phyloP scores from a whole-genome alignment of 176 grass and related monocot genomes.

The Phyllostachys edulis region DNA sequence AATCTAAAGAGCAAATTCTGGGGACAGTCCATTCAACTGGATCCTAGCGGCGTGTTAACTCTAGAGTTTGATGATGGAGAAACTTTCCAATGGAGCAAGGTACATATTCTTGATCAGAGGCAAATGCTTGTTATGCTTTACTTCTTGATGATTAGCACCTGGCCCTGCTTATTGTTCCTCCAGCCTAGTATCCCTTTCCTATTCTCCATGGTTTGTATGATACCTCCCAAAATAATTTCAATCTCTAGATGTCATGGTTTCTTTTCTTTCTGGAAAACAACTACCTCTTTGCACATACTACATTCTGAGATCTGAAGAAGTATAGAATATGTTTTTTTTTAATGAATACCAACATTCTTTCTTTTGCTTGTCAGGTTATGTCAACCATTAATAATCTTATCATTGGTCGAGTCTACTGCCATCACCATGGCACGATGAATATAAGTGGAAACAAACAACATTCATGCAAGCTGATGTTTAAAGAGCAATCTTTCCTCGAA shows the following conservation, averaged over 20 bases:
- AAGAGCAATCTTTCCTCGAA: conserved; percentile 83
- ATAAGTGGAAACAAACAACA: conserved; percentile 64
- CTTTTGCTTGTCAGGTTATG: conserved; percentile 62
- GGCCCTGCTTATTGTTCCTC: neutral
- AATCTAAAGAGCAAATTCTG: conserved; percentile 88
- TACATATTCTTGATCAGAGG: conserved; percentile 29
- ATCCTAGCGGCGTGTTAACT: conserved; percentile 72
- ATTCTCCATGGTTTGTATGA: neutral
- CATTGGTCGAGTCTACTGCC: conserved; percentile 75
- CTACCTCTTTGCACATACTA: neutral
- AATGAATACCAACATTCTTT: conserved; percentile 5
- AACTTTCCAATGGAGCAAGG: conserved; percentile 93
- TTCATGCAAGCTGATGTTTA: conserved; percentile 84
- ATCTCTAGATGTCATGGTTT: conserved; percentile 22
- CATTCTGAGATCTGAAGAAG: conserved; percentile 8
- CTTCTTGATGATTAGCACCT: neutral
- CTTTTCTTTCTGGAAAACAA: neutral
- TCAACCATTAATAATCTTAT: conserved; percentile 91
- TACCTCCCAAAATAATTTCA: neutral
- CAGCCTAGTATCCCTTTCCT: neutral
- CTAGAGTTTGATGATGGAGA: conserved; percentile 96
- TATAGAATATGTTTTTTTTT: neutral
- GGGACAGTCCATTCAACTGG: conserved; percentile 83
- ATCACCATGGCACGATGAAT: conserved; percentile 89
- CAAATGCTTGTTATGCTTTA: neutral